Base-by-base conservation (phyloP, 116 monocot species). In the Iris pallida region DNA sequence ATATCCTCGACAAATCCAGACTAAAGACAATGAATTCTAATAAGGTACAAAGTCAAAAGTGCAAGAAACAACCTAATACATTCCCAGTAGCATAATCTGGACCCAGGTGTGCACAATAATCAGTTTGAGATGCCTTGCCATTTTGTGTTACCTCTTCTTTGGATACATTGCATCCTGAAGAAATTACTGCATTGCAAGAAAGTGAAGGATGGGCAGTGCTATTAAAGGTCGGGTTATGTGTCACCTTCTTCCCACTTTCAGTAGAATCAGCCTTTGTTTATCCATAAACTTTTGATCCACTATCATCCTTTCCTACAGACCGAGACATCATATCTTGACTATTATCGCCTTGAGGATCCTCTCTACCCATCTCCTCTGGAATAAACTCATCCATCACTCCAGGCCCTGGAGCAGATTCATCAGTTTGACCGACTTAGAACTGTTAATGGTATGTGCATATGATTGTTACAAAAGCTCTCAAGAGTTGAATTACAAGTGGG, bases 151-250 rank as follows among this genome's bases (percentile, higher is more conserved):
- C 92, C 63, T 92, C 90, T 64, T 90, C 97, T 61, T 87, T 92
- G 42, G 89, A 89, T 56, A 54, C 77, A 46, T 92, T 90, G 71
- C 80, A 80, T 15, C 70, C 68, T 42, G 89, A 87, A 75, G 75
- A 83, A 68, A 92, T 83, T 63, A 81, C 77, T 60, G 97, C 97
- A 83, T 97, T 97, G 81, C 97, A 92, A 68, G 97, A 97, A 51
- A 89, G 82, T 16, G 97, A 92, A 71, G 92, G 97, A 84, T 84
- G 83, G 18, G 72, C 75, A 64, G 69, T 79, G 73, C 81, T 79
- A 15, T 81, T 80, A 59, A 78, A 77, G 44, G 82, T 87, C 55
- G 85, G 18, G 4, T 49, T 72, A 72, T 66, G 79, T 43, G 83
- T 83, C 51, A 77, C 77, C 73, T 92, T 96, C 64, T 87, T 87